Evolutionary conservation across 1,284 basidiomycete species (phyloP).

Genomic region (Puccinia hordei): DNA sequence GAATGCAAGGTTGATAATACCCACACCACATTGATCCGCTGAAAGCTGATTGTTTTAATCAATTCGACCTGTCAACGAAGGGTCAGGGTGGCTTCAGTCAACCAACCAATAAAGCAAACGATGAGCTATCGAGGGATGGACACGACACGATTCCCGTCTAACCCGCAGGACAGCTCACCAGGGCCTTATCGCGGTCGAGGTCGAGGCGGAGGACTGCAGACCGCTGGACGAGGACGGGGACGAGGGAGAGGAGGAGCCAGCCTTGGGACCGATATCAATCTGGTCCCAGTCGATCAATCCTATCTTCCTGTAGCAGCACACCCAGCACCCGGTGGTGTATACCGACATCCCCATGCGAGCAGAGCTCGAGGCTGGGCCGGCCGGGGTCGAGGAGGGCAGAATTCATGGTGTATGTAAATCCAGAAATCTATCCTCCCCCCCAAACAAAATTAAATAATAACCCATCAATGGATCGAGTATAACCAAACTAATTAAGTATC

Average conservation of each 20-base stretch:
- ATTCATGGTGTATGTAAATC: conserved; percentile 17
- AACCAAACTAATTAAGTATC: too few species aligned
- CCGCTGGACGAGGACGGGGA: not conserved
- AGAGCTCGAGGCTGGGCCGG: not conserved
- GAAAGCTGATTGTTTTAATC: too few species aligned
- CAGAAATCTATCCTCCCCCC: too few species aligned
- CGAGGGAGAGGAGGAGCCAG: conserved; percentile 4
- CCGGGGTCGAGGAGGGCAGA: conserved; percentile 14
- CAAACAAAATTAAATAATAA: too few species aligned
- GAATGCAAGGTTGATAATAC: too few species aligned
- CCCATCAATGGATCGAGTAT: too few species aligned
- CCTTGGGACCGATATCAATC: conserved; percentile 11
- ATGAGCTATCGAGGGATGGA: conserved; percentile 13
- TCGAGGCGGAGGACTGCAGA: not conserved
- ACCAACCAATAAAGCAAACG: not conserved
- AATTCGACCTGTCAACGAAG: too few species aligned
- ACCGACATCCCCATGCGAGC: conserved; percentile 7
- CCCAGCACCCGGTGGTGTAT: not conserved
- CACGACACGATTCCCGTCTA: not conserved
- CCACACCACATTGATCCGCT: too few species aligned
- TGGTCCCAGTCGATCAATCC: not conserved
- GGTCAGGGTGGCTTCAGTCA: too few species aligned
- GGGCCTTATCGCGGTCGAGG: conserved; percentile 3
- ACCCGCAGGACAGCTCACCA: not conserved
- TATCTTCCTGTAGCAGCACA: not conserved